Percentiles rank a stretch among this genome's conserved stretches.
phyloP scores from a whole-genome alignment of 176 grass and related monocot genomes.

The Pontederia paniculata region DNA sequence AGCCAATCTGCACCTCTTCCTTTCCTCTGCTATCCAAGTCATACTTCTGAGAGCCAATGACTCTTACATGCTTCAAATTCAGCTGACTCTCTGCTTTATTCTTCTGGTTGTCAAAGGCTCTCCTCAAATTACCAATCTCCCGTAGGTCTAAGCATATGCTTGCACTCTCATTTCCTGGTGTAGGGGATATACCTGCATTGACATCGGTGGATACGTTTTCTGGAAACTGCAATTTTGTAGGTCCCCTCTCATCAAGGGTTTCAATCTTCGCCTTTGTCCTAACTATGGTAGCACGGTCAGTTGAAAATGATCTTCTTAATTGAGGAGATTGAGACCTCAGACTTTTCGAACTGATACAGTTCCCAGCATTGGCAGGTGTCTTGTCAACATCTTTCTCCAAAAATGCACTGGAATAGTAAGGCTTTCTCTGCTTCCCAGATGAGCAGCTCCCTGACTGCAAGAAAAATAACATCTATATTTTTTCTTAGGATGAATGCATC shows the following conservation, averaged over 20 bases:
- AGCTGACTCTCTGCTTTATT: conserved; percentile 21
- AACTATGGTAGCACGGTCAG: conserved; percentile 25
- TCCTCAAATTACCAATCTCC: conserved; percentile 45
- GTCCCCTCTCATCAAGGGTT: conserved; percentile 26
- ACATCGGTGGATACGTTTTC: conserved; percentile 21
- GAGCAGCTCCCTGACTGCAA: conserved; percentile 42
- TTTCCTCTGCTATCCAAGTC: background rate
- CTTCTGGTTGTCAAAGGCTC: conserved; percentile 19
- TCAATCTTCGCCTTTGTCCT: conserved; percentile 30
- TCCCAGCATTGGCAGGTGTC: conserved; percentile 30
- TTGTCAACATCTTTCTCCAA: conserved; percentile 34
- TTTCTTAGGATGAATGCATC: background rate
- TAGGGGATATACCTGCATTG: conserved; percentile 20
- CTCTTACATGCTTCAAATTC: conserved; percentile 5
- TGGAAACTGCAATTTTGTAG: conserved; percentile 23
- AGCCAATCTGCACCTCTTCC: conserved; percentile 15
- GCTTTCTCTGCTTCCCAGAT: conserved; percentile 56
- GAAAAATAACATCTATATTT: background rate
- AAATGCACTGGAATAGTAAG: conserved; percentile 31
- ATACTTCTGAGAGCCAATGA: background rate
- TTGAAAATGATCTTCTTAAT: conserved; percentile 43
- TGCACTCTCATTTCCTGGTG: conserved; percentile 37
- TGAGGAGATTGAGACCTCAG: conserved; percentile 47
- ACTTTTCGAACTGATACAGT: conserved; percentile 31
- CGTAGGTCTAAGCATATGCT: conserved; percentile 37